Base-by-base conservation (phyloP, 306 rosid species). In the Castanospermum australe region DNA sequence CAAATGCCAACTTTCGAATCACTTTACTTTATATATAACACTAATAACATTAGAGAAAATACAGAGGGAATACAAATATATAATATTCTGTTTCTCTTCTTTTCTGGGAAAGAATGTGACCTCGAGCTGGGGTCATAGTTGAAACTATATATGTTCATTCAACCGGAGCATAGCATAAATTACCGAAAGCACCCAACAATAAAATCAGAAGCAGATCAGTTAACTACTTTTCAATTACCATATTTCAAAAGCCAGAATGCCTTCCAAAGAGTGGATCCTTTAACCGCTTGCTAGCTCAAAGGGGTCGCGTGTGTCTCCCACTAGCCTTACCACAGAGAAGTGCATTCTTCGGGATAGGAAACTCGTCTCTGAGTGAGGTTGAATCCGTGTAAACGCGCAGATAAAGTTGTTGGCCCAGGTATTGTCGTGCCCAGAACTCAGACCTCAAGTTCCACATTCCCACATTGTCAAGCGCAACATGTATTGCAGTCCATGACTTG, bases 401-500 rank as follows among this genome's bases (percentile, higher is more conserved):
- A 77, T 95, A 95, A 57, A 95, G 73, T 63, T 95, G 99, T 56
- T 93, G 97, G 4, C 98, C 98, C 1, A 95, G 91, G 82, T 93
- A 95, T 8, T 95, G 99, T 57, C 98, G 81, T 22, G 94, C 99
- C 99, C 99, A 95, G 67, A 81, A 92, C 90, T 95, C 99, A 5
- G 91, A 25, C 91, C 99, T 89, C 86, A 95, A 52, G 89, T 95
- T 91, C 99, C 99, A 95, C 98, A 95, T 95, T 48, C 99, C 99
- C 70, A 95, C 99, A 64, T 95, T 95, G 82, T 95, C 99, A 14
- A 95, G 94, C 0, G 97, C 89, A 73, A 95, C 73, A 73, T 93
- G 69, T 62, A 95, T 89, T 13, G 99, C 98, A 13, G 97, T 93
- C 99, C 99, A 95, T 18, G 99, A 91, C 20, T 79, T 72, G n/a